Evolutionary conservation across 257 asterid species (phyloP).

Genomic region (Thymus quinquecostatus): DNA sequence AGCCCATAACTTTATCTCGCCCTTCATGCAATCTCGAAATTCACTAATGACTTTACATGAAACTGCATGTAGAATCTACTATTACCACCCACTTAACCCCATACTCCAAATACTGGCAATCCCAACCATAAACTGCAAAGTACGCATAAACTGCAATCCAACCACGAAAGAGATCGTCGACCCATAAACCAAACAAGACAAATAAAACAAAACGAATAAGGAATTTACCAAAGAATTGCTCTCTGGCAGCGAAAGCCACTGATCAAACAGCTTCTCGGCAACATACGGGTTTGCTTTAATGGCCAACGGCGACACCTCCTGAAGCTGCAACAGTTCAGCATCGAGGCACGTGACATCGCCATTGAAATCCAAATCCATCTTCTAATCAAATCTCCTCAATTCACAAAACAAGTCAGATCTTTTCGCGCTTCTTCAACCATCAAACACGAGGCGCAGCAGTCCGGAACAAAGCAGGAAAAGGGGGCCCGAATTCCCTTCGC

Average conservation of each 20-base stretch:
- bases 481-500: slow-evolving; percentile 15
- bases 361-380: slow-evolving; percentile 86
- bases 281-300: slow-evolving; percentile 80
- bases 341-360: slow-evolving; percentile 84
- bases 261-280: slow-evolving; percentile 88
- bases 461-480: slow-evolving; percentile 23
- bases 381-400: slow-evolving; percentile 23
- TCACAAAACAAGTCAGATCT: slow-evolving; percentile 27
- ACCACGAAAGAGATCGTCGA: slow-evolving; percentile 7
- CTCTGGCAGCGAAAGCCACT: slow-evolving; percentile 96
- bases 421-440: slow-evolving; percentile 42
- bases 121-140: slow-evolving; percentile 24
- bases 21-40: slow-evolving; percentile 2
- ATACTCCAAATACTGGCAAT: slow-evolving; percentile 14
- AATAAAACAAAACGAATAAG: background rate
- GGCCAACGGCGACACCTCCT: slow-evolving; percentile 89
- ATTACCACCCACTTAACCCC: slow-evolving; percentile 20
- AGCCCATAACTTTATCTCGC: slow-evolving; percentile 26
- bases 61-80: slow-evolving; percentile 8
- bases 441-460: slow-evolving; percentile 33
- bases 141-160: slow-evolving; percentile 27
- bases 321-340: slow-evolving; percentile 88
- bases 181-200: background rate
- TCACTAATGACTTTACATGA: slow-evolving; percentile 5
- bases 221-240: slow-evolving; percentile 72